Percentiles rank a stretch among this genome's conserved stretches.
These are phyloP conservation scores for Aspergillus hiratsukae DNA, from an alignment of 2,329 filamentous ascomycete genomes.

Conservation along the genomic window DNA sequence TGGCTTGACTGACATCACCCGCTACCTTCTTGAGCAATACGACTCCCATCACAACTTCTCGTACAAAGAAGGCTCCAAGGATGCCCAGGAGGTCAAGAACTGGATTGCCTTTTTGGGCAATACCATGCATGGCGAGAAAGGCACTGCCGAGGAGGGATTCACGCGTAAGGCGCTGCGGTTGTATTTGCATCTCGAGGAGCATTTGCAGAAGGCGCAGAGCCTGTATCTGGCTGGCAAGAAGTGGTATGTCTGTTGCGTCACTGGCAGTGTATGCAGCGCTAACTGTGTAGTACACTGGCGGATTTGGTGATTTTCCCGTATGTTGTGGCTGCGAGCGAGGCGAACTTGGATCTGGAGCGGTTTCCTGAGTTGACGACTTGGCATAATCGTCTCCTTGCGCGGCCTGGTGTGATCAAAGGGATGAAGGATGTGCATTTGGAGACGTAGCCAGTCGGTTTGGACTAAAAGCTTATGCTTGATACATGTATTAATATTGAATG, in stretches of 20 bases:
- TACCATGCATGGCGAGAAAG: background rate
- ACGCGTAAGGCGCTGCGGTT: conserved; percentile 4
- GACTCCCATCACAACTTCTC: conserved; percentile 1
- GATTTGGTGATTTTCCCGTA: conserved; percentile 8
- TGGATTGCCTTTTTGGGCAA: background rate
- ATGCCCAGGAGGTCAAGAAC: background rate
- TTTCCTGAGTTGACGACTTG: conserved; percentile 13
- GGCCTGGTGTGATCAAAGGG: conserved; percentile 1
- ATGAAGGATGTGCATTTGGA: conserved; percentile 3
- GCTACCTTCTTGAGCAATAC: conserved; percentile 5
- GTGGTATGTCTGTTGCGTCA: conserved; percentile 2
- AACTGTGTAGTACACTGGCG: conserved; percentile 7
- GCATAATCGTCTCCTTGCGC: conserved; percentile 6
- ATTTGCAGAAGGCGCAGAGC: conserved; percentile 3
- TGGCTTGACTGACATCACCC: background rate
- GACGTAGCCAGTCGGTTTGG: background rate
- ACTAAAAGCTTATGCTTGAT: background rate
- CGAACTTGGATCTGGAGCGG: conserved; percentile 6
- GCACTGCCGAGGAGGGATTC: background rate
- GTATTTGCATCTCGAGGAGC: conserved; percentile 10
- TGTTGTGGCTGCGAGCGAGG: conserved; percentile 4
- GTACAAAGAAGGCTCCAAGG: conserved; percentile 1
- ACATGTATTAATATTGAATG: background rate
- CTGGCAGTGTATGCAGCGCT: background rate
- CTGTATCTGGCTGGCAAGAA: conserved; percentile 9